A percentile compares a stretch with the other conserved stretches of the same genome.
These are phyloP conservation scores for Kwoniella sp. DNA, from an alignment of 768 basidiomycete species.

Conservation along the genomic window DNA sequence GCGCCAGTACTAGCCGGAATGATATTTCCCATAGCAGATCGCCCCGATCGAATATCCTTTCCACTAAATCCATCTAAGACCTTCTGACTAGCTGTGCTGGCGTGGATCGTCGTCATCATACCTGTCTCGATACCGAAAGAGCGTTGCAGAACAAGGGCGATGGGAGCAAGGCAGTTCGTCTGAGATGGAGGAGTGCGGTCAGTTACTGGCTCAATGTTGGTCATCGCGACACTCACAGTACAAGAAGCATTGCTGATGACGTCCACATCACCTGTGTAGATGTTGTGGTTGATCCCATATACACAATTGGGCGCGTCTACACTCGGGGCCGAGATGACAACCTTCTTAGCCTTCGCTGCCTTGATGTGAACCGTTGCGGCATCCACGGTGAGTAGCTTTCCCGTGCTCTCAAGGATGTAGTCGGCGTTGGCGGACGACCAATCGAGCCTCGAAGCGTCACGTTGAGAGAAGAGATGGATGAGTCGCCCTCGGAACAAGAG, in stretches of 20 bases:
- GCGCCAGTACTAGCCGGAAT: slow-evolving; percentile 56
- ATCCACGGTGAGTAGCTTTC: slow-evolving; percentile 50
- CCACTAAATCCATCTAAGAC: slow-evolving; percentile 55
- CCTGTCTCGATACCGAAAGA: slow-evolving; percentile 54
- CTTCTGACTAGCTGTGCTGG: slow-evolving; percentile 53
- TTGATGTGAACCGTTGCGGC: slow-evolving; percentile 48
- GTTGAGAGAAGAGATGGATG: slow-evolving; percentile 48
- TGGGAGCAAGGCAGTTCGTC: slow-evolving; percentile 56
- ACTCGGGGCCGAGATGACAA: slow-evolving; percentile 56
- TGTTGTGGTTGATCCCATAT: slow-evolving; percentile 53
- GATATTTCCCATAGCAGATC: slow-evolving; percentile 53
- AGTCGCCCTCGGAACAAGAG: slow-evolving; percentile 38
- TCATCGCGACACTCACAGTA: slow-evolving; percentile 46
- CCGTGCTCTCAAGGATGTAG: slow-evolving; percentile 54
- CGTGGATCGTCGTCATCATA: slow-evolving; percentile 57
- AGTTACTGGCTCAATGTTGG: neutral
- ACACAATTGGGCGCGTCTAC: slow-evolving; percentile 51
- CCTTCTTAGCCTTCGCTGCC: slow-evolving; percentile 50
- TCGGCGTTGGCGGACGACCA: slow-evolving; percentile 53
- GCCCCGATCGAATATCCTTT: slow-evolving; percentile 49
- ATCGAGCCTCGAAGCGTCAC: slow-evolving; percentile 51
- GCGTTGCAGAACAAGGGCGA: slow-evolving; percentile 53
- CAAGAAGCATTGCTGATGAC: slow-evolving; percentile 55
- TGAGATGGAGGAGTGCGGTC: slow-evolving; percentile 1
- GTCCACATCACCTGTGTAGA: slow-evolving; percentile 38